These are phyloP conservation scores for Alternaria conjuncta DNA, from an alignment of 2,329 filamentous ascomycete species.

Conservation along the genomic window DNA sequence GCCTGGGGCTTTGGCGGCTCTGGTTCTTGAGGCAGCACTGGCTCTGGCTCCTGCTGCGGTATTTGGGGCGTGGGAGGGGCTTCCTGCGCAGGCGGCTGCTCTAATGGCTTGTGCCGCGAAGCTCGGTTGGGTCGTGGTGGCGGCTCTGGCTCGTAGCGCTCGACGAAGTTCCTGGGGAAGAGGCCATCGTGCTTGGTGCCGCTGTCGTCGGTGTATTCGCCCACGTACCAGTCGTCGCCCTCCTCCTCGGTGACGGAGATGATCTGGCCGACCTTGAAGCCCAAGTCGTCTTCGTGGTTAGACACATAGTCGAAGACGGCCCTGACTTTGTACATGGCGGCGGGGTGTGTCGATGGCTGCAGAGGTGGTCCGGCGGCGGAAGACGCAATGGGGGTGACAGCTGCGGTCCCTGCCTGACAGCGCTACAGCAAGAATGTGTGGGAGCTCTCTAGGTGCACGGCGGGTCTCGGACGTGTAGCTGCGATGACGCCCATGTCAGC, in stretches of 20 bases:
- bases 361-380: slow-evolving; percentile 2
- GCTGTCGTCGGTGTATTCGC: slow-evolving; percentile 79
- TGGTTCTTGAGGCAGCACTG: slow-evolving; percentile 31
- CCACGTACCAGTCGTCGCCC: slow-evolving; percentile 91
- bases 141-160: slow-evolving; percentile 89
- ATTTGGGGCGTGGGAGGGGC: slow-evolving; percentile 38
- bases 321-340: slow-evolving; percentile 81
- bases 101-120: slow-evolving; percentile 56
- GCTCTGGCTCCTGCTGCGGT: slow-evolving; percentile 36
- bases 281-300: slow-evolving; percentile 91
- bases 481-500: slow-evolving; percentile 23
- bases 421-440: slow-evolving; percentile 4
- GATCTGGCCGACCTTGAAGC: slow-evolving; percentile 82
- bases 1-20: slow-evolving; percentile 48
- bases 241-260: slow-evolving; percentile 94
- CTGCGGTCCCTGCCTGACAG: slow-evolving; percentile 17
- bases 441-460: slow-evolving; percentile 12
- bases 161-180: slow-evolving; percentile 96
- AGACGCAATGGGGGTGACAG: slow-evolving; percentile 13
- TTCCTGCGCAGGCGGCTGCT: slow-evolving; percentile 37
- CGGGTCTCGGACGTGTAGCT: slow-evolving; percentile 21
- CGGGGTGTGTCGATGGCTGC: background rate
- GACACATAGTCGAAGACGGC: slow-evolving; percentile 94
- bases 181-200: slow-evolving; percentile 82
- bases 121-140: slow-evolving; percentile 83